Evolutionary conservation across 2,329 filamentous ascomycete species (phyloP).

Genomic region (Metarhizium guizhouense): DNA sequence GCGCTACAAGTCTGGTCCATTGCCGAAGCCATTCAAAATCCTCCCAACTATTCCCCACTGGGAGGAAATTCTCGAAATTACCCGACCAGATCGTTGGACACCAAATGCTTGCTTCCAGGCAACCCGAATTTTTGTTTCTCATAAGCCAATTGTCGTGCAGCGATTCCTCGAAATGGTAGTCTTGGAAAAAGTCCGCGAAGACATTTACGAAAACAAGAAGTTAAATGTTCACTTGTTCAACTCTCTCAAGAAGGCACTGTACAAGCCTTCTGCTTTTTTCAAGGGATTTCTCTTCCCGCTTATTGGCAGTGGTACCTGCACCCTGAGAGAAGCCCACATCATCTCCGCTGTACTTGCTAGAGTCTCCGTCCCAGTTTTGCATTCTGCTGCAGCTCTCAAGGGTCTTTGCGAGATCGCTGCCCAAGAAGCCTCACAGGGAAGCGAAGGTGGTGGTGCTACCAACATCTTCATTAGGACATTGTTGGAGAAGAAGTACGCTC

Average conservation of each 20-base stretch:
- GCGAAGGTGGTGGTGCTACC: conserved; percentile 81
- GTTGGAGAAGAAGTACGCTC: conserved; percentile 92
- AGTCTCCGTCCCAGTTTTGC: conserved; percentile 80
- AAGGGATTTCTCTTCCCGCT: conserved; percentile 92
- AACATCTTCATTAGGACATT: conserved; percentile 93
- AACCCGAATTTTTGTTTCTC: conserved; percentile 85
- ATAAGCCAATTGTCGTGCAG: conserved; percentile 70
- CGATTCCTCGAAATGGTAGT: conserved; percentile 81
- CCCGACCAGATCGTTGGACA: conserved; percentile 67
- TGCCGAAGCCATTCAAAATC: conserved; percentile 97
- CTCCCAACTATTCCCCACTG: conserved; percentile 84
- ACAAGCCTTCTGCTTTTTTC: conserved; percentile 94
- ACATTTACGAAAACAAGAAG: conserved; percentile 91
- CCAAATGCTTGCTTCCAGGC: conserved; percentile 77
- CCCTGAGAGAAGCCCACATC: conserved; percentile 84
- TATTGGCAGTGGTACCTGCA: conserved; percentile 77
- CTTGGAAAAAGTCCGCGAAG: conserved; percentile 81
- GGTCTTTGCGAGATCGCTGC: conserved; percentile 90
- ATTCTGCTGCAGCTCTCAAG: conserved; percentile 86
- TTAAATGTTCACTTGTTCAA: conserved; percentile 95
- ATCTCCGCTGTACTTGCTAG: conserved; percentile 77
- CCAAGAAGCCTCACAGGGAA: conserved; percentile 73
- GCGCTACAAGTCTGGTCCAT: conserved; percentile 89
- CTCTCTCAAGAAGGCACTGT: conserved; percentile 79
- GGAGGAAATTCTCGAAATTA: conserved; percentile 79